Evolutionary conservation across 164 flowering plant species (phyloP).

Genomic region (Sedum album): DNA sequence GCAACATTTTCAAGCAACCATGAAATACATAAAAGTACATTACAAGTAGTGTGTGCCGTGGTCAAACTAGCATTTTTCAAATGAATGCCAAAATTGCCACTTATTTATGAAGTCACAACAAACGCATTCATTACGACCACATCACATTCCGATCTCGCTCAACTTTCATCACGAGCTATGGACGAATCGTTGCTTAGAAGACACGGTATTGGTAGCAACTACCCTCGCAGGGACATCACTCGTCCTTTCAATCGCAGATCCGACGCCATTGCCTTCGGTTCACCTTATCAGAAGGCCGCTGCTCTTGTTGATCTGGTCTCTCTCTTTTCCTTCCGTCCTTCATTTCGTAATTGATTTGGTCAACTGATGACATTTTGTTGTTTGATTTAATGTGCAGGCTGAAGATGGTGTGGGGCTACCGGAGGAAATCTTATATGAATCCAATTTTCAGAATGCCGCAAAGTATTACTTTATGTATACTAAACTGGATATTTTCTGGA

Average conservation of each 20-base stretch:
- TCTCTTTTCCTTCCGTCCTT: not conserved
- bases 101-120: not conserved
- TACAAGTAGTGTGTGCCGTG: not conserved
- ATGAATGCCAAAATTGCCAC: not conserved
- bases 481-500: constrained; percentile 61
- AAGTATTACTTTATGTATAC: constrained; percentile 62
- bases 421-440: constrained; percentile 58
- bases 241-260: constrained; percentile 31
- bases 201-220: constrained; percentile 17
- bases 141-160: not conserved
- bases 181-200: constrained; percentile 35
- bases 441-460: constrained; percentile 53
- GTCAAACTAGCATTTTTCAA: not conserved
- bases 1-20: no score
- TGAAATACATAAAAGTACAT: no score
- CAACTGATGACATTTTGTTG: no score
- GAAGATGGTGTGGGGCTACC: constrained; percentile 97
- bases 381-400: constrained; percentile 48
- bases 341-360: no score
- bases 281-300: constrained; percentile 70
- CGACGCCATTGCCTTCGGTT: constrained; percentile 64
- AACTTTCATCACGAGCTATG: constrained; percentile 16
- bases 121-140: not conserved
- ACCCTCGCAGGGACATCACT: constrained; percentile 1
- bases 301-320: constrained; percentile 88